These are phyloP conservation scores for peach (Prunus persica) DNA, from an alignment of 306 rosid genomes.

Conservation along the genomic window DNA sequence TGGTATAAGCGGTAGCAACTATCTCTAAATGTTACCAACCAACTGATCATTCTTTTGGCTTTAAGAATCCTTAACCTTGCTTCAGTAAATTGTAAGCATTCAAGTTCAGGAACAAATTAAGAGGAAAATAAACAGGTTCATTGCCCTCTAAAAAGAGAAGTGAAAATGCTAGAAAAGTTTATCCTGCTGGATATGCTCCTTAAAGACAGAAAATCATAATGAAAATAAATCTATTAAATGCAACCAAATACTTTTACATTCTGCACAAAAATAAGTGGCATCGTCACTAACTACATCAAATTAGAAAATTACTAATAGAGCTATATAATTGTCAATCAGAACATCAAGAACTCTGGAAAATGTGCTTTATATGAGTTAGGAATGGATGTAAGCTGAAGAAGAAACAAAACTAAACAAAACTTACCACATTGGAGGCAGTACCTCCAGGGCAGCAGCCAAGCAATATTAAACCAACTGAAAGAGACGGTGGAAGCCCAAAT, in stretches of 20 bases:
- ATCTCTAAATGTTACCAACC: neutral
- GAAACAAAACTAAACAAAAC: constrained; percentile 1
- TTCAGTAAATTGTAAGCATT: neutral
- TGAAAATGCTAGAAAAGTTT: neutral
- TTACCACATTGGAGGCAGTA: constrained; percentile 53
- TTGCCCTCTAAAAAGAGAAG: neutral
- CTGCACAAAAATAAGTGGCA: neutral
- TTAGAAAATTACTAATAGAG: neutral
- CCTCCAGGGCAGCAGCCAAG: constrained; percentile 54
- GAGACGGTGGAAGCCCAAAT: constrained; percentile 38
- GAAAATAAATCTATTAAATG: neutral
- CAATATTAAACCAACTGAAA: constrained; percentile 39
- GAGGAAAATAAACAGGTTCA: neutral
- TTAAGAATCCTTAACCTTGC: neutral
- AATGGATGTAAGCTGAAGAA: neutral
- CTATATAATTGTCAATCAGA: neutral
- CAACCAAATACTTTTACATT: neutral
- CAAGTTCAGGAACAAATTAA: neutral
- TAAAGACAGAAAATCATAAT: neutral
- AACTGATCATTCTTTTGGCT: neutral
- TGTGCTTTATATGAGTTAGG: neutral
- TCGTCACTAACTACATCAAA: neutral
- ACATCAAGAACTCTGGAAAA: neutral
- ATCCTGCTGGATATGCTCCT: neutral
- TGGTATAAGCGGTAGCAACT: neutral